Conservation (phyloP, 1,284 basidiomycete species). For the Macrocystidia cucumis region DNA sequence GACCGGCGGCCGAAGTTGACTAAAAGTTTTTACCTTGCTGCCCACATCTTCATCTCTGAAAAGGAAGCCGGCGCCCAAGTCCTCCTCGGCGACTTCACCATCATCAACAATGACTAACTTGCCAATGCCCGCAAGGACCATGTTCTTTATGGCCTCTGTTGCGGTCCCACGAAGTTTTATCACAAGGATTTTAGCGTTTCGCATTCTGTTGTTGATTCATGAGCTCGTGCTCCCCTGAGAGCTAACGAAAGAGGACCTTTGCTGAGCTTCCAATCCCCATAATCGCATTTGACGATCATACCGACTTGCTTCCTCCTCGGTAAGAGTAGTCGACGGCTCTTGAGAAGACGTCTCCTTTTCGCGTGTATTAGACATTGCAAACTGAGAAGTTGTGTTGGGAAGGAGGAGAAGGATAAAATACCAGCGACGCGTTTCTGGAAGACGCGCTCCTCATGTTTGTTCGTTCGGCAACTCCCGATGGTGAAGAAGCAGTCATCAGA, state of each 20-base stretch:
- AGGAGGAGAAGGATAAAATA: too few species aligned
- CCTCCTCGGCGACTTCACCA: slow-evolving; percentile 60
- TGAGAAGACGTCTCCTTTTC: too few species aligned
- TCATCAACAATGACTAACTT: slow-evolving; percentile 63
- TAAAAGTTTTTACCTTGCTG: slow-evolving; percentile 52
- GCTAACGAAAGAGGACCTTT: slow-evolving; percentile 73
- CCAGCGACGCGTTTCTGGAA: too few species aligned
- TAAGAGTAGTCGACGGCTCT: slow-evolving; percentile 19
- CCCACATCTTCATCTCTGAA: slow-evolving; percentile 92
- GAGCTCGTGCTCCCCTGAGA: too few species aligned
- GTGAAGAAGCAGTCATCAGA: too few species aligned
- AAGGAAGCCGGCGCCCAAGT: slow-evolving; percentile 91
- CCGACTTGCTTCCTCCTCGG: slow-evolving; percentile 48
- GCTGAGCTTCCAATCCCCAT: slow-evolving; percentile 97
- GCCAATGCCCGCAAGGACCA: slow-evolving; percentile 73
- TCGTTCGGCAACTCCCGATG: too few species aligned
- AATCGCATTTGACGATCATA: slow-evolving; percentile 97
- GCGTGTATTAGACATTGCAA: too few species aligned
- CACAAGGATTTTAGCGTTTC: slow-evolving; percentile 87
- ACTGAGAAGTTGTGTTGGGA: too few species aligned
- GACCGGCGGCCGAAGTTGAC: slow-evolving; percentile 13
- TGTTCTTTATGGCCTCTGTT: slow-evolving; percentile 96
- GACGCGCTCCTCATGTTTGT: too few species aligned
- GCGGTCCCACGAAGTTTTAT: slow-evolving; percentile 79
- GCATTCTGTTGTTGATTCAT: slow-evolving; percentile 84